Percentiles rank a stretch among this genome's conserved stretches.
Evolutionary conservation across 1,284 basidiomycete species (phyloP).

Genomic region (Xerocomus nothofagi): DNA sequence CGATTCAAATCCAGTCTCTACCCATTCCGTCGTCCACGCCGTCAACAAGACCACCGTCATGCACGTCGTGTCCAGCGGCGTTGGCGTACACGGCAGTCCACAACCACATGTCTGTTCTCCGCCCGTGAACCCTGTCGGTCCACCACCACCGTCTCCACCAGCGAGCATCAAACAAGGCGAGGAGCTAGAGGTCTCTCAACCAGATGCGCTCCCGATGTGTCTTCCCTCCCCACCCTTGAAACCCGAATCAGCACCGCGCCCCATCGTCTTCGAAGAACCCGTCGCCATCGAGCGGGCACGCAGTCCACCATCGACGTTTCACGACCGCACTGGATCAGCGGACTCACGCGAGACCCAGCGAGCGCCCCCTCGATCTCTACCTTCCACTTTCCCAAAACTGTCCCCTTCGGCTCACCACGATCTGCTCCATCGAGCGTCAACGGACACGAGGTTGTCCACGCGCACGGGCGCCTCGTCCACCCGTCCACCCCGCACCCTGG

Average conservation of each 20-base stretch:
- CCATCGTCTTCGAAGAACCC: slow-evolving; percentile 38
- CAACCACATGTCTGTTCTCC: not conserved
- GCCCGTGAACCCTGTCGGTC: slow-evolving; percentile 42
- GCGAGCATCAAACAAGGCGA: slow-evolving; percentile 50
- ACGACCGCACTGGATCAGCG: slow-evolving; percentile 30
- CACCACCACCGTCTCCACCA: slow-evolving; percentile 67
- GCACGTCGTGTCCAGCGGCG: slow-evolving; percentile 33
- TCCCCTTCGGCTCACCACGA: slow-evolving; percentile 11
- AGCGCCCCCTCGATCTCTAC: slow-evolving; percentile 27
- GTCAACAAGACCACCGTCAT: slow-evolving; percentile 27
- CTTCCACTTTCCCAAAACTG: slow-evolving; percentile 19
- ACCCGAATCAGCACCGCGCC: slow-evolving; percentile 16
- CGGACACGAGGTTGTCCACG: slow-evolving; percentile 47
- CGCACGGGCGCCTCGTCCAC: slow-evolving; percentile 28
- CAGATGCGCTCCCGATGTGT: slow-evolving; percentile 8
- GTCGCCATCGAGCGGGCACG: slow-evolving; percentile 14
- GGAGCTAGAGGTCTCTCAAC: slow-evolving; percentile 13
- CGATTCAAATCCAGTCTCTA: slow-evolving; percentile 39
- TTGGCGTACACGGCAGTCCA: slow-evolving; percentile 13
- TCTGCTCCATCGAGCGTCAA: slow-evolving; percentile 42
- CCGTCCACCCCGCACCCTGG: slow-evolving; percentile 21
- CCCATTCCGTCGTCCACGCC: slow-evolving; percentile 27
- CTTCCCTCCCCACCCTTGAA: slow-evolving; percentile 17
- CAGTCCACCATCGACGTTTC: slow-evolving; percentile 13
- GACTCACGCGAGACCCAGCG: slow-evolving; percentile 27